Evolutionary conservation across 257 asterid species (phyloP), one percentile per base, ranked within the genome.

Genomic region (Solanum neorickii): DNA sequence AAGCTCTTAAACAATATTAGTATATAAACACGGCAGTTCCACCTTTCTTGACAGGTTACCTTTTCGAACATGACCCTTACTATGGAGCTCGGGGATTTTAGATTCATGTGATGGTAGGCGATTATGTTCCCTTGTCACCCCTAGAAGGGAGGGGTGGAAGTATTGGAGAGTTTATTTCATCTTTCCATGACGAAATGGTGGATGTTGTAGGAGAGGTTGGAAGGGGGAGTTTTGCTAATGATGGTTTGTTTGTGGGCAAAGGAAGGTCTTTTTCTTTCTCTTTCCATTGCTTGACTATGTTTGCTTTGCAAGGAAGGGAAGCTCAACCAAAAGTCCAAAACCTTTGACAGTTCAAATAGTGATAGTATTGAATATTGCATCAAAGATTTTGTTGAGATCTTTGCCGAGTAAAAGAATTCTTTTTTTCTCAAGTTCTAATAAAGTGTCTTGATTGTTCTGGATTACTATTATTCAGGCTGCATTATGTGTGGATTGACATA

Each of bases 401-500:
- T 72, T 21, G 44, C 42, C 49, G 13, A 37, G 47, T 12, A 74
- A 37, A 72, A 21, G 14, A 20, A 74, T 72, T 68, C 2, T 31
- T 69, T 14, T 70, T 69, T 69, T 10, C 35, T 47, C 12, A 10
- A 27, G 68, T 47, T 80, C 29, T 29, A 80, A 47, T 47, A 20
- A 18, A 29, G 5, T 80, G 44, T 80, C 69, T 47, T 80, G 44
- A 49, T 80, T 80, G 85, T 29, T 80, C 29, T 29, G 85, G 85
- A 80, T 29, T 47, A 47, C 85, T 80, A 35, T 47, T 73, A 77
- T 75, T 83, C 96, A 95, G 98, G 98, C 89, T 95, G 92, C 97
- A 95, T 87, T 95, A 95, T 87, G 88, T 93, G 20, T 95, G 98
- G 98, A 89, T 95, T 82, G 96, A 94, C 73, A 90, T 95, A 82